phyloP scores from a whole-genome alignment of 1,284 basidiomycete species.

The Waitea zeae region DNA sequence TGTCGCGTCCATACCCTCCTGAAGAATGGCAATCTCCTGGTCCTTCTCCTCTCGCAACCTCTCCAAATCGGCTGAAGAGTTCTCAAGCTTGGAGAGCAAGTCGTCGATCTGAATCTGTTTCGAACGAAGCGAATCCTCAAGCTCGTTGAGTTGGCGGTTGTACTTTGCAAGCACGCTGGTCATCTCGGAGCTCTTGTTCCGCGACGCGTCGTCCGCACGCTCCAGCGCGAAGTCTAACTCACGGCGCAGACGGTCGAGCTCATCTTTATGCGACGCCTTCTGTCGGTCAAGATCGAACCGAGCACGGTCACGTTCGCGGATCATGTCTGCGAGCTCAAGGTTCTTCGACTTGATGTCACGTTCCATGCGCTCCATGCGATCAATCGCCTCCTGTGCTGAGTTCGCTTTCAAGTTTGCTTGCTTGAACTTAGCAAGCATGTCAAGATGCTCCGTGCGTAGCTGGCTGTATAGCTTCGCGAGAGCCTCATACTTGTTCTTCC shows the following conservation, averaged over 20 bases:
- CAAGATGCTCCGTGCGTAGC: constrained; percentile 91
- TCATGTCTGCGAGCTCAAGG: constrained; percentile 96
- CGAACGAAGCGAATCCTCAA: constrained; percentile 81
- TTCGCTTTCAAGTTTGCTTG: constrained; percentile 96
- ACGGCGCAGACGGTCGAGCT: constrained; percentile 82
- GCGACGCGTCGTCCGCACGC: constrained; percentile 84
- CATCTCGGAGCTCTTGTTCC: constrained; percentile 88
- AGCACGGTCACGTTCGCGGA: constrained; percentile 91
- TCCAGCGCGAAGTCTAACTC: constrained; percentile 97
- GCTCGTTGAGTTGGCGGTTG: constrained; percentile 89
- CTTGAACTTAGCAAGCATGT: constrained; percentile 96
- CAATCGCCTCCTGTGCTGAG: constrained; percentile 97
- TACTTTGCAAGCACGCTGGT: constrained; percentile 82
- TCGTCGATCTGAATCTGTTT: constrained; percentile 95
- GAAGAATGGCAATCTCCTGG: constrained; percentile 87
- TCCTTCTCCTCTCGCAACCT: constrained; percentile 89
- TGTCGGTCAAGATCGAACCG: constrained; percentile 94
- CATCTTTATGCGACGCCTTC: constrained; percentile 91
- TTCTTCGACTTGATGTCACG: constrained; percentile 97
- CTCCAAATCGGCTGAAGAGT: constrained; percentile 60
- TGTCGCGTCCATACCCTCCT: constrained; percentile 92
- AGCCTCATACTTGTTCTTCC: constrained; percentile 99
- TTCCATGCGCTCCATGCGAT: constrained; percentile 99
- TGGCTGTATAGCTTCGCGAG: constrained; percentile 98
- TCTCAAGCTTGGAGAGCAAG: constrained; percentile 64